A percentile compares a stretch with the other conserved stretches of the same genome.
phyloP scores from a whole-genome alignment of 768 basidiomycete species.

The Phylloporus rhodoxanthus region DNA sequence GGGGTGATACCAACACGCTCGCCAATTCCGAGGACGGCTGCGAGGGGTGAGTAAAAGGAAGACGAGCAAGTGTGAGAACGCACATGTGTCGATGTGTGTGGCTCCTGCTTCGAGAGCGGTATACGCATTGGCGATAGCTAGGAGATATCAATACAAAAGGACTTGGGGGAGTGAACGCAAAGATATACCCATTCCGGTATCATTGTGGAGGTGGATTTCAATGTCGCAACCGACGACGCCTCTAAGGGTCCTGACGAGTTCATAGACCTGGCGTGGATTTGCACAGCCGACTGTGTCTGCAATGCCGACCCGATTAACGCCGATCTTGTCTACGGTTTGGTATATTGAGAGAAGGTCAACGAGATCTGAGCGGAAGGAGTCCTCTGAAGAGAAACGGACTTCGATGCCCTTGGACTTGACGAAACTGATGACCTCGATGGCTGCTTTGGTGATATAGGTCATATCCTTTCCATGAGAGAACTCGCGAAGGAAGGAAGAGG shows the following conservation, averaged over 20 bases:
- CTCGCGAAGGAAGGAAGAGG: conserved; percentile 97
- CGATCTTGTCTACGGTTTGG: conserved; percentile 99
- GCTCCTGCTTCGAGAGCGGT: conserved; percentile 97
- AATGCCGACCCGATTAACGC: conserved; percentile 97
- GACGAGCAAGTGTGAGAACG: conserved; percentile 23
- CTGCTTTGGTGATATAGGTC: conserved; percentile 98
- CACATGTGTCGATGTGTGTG: conserved; percentile 97
- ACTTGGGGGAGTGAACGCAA: not conserved
- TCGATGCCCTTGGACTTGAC: conserved; percentile 99
- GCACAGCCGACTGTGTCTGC: conserved; percentile 99
- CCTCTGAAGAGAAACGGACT: conserved; percentile 98
- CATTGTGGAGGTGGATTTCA: conserved; percentile 97
- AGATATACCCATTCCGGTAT: conserved; percentile 85
- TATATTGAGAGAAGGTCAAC: conserved; percentile 98
- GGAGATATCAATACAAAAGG: conserved; percentile 5
- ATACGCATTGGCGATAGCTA: conserved; percentile 97
- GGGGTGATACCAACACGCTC: conserved; percentile 99
- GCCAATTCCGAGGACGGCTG: conserved; percentile 94
- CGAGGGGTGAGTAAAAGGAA: not conserved
- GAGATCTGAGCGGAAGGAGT: conserved; percentile 98
- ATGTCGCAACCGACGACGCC: conserved; percentile 98
- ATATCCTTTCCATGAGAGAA: conserved; percentile 99
- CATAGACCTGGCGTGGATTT: conserved; percentile 97
- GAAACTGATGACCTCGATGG: conserved; percentile 97
- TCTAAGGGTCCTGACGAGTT: conserved; percentile 90